Conservation (phyloP, 2,329 filamentous ascomycete genomes). For the Canariomyces notabilis region DNA sequence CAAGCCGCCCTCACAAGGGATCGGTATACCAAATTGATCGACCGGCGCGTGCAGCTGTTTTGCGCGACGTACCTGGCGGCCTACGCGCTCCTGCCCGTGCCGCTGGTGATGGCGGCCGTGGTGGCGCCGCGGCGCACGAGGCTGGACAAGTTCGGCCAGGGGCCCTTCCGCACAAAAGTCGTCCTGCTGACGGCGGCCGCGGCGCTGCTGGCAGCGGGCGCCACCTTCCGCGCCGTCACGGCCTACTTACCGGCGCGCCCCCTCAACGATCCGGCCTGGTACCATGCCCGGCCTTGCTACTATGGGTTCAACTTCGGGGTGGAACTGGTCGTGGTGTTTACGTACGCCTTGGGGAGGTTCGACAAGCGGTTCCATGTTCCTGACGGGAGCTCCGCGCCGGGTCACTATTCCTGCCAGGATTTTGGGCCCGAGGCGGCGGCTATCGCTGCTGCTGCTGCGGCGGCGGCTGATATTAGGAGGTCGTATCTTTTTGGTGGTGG, state of each 20-base stretch:
- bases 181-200: constrained; percentile 55
- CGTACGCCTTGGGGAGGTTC: constrained; percentile 63
- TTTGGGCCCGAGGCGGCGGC: constrained; percentile 1
- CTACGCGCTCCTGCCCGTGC: constrained; percentile 63
- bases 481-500: background rate
- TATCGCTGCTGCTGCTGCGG: background rate
- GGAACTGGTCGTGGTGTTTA: constrained; percentile 64
- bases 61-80: constrained; percentile 57
- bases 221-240: constrained; percentile 61
- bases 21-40: constrained; percentile 41
- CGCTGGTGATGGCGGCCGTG: constrained; percentile 45
- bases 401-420: constrained; percentile 38
- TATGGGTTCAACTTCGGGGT: constrained; percentile 75
- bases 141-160: constrained; percentile 60
- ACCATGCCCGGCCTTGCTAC: constrained; percentile 65
- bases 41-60: constrained; percentile 61
- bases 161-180: constrained; percentile 63
- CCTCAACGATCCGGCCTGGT: constrained; percentile 57
- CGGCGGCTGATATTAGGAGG: background rate
- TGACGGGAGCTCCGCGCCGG: constrained; percentile 58
- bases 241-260: constrained; percentile 50
- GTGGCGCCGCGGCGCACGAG: constrained; percentile 39
- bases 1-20: constrained; percentile 64
- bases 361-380: constrained; percentile 73
- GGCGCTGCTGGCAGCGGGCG: constrained; percentile 60